phyloP scores from a whole-genome alignment of 805 yeast species.

The Myxozyma geophila region DNA sequence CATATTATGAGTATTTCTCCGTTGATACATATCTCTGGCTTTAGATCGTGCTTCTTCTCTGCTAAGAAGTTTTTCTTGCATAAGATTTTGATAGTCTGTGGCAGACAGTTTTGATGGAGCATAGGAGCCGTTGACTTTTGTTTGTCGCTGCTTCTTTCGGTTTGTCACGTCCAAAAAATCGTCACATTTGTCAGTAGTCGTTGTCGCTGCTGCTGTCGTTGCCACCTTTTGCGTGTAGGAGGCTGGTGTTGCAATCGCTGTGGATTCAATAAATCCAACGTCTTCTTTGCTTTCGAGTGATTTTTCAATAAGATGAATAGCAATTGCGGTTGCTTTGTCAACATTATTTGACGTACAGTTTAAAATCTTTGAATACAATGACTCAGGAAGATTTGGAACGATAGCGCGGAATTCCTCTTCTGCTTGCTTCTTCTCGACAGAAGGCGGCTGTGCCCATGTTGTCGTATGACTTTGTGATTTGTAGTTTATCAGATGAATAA shows the following conservation, averaged over 20 bases:
- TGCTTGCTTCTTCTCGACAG: background rate
- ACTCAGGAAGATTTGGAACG: conserved; percentile 11
- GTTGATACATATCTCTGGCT: conserved; percentile 14
- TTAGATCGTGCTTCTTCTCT: conserved; percentile 14
- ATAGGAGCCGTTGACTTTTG: background rate
- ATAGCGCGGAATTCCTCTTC: background rate
- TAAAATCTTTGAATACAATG: conserved; percentile 3
- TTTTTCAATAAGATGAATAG: conserved; percentile 10
- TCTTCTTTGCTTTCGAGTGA: conserved; percentile 4
- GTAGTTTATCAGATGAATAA: conserved; percentile 7
- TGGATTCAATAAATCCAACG: background rate
- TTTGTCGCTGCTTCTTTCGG: background rate
- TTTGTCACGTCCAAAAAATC: conserved; percentile 1
- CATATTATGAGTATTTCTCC: conserved; percentile 13
- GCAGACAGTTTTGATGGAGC: background rate
- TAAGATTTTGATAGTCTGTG: background rate
- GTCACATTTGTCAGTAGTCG: background rate
- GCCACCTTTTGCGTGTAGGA: background rate
- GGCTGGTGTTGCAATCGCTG: background rate
- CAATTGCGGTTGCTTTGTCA: conserved; percentile 17
- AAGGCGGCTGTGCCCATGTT: conserved; percentile 1
- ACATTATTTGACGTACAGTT: conserved; percentile 3
- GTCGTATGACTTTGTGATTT: background rate
- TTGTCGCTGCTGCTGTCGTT: background rate
- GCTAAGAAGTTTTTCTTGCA: background rate